phyloP scores from a whole-genome alignment of 176 grass and related monocot species.

The Oryza australiensis region DNA sequence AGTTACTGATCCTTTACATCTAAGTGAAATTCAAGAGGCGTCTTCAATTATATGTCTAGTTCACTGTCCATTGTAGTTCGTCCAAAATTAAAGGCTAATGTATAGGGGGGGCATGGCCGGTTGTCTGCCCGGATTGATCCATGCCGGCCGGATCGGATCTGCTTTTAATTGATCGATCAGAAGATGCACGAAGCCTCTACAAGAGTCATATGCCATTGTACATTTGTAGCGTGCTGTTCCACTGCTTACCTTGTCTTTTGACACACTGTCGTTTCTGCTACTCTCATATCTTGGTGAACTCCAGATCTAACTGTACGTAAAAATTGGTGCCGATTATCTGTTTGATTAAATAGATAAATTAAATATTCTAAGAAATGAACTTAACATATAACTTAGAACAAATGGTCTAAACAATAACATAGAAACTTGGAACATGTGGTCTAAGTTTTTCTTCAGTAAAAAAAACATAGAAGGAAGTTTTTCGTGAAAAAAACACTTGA shows the following conservation, averaged over 20 bases:
- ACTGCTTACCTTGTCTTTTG: background rate
- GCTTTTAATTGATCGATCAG: background rate
- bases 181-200: background rate
- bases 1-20: background rate
- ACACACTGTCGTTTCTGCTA: background rate
- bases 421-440: too few species aligned
- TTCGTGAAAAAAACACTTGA: too few species aligned
- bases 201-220: background rate
- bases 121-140: background rate
- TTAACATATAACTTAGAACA: too few species aligned
- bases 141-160: background rate
- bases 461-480: too few species aligned
- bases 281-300: background rate
- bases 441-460: too few species aligned
- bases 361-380: too few species aligned
- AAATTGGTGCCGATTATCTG: too few species aligned
- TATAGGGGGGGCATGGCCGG: background rate
- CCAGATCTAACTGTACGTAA: too few species aligned
- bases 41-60: background rate
- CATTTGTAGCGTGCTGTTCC: background rate
- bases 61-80: background rate
- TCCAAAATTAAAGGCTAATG: background rate
- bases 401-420: too few species aligned
- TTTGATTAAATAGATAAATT: too few species aligned
- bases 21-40: background rate